phyloP scores from a whole-genome alignment of 179 eudicot species.

The Nepenthes alata region DNA sequence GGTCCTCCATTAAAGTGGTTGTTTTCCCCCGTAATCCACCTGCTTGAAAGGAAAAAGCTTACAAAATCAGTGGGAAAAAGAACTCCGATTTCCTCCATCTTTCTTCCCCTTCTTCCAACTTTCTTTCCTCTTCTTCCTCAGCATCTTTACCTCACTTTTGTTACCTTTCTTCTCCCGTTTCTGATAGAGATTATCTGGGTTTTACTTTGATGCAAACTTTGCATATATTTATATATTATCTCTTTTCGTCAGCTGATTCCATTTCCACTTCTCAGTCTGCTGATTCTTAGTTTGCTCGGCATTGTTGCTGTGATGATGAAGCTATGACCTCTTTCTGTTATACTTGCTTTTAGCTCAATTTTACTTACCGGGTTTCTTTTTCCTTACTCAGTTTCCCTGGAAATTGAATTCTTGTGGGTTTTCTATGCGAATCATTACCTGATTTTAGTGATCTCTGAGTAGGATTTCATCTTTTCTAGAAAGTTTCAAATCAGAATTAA shows the following conservation, averaged over 20 bases:
- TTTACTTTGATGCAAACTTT: constrained; percentile 14
- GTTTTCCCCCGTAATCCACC: neutral
- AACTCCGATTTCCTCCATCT: constrained; percentile 15
- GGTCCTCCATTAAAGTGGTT: constrained; percentile 9
- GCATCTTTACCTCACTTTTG: constrained; percentile 44
- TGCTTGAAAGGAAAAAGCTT: constrained; percentile 5
- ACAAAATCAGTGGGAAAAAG: constrained; percentile 19
- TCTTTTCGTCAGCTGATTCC: constrained; percentile 11
- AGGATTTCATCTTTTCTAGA: constrained; percentile 12
- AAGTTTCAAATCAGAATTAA: too few species aligned
- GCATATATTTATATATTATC: constrained; percentile 4
- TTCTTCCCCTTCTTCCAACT: constrained; percentile 3
- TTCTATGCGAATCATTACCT: constrained; percentile 4
- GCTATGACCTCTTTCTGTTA: constrained; percentile 20
- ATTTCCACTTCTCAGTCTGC: constrained; percentile 15
- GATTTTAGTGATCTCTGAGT: constrained; percentile 9
- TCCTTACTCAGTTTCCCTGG: neutral
- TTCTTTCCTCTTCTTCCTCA: constrained; percentile 32
- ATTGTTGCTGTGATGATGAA: constrained; percentile 33
- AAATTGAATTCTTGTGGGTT: constrained; percentile 11
- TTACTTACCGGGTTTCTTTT: constrained; percentile 1
- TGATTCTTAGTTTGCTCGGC: constrained; percentile 10
- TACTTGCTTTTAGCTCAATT: constrained; percentile 2
- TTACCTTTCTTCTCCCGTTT: constrained; percentile 20
- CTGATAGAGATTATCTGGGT: constrained; percentile 3